A percentile compares a stretch with the other conserved stretches of the same genome.
phyloP scores from a whole-genome alignment of 371 early-diverging fungal genomes.

The Mucor indicus region DNA sequence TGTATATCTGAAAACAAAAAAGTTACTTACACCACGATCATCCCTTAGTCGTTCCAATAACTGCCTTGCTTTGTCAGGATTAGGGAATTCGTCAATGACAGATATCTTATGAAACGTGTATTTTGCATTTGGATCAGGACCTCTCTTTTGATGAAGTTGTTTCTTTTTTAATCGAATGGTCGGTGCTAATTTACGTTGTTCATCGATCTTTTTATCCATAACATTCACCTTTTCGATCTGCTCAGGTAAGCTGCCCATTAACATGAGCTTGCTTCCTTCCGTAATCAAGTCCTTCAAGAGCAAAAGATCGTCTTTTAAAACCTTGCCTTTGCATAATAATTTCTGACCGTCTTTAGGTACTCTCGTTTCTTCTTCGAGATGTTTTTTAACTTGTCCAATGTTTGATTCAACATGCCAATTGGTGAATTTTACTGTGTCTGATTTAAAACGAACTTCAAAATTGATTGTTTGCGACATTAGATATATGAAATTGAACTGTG shows the following conservation, averaged over 20 bases:
- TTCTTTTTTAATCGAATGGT: slow-evolving; percentile 3
- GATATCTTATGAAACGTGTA: slow-evolving; percentile 71
- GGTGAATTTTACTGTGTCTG: slow-evolving; percentile 17
- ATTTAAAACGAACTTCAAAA: slow-evolving; percentile 48
- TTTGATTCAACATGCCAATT: slow-evolving; percentile 29
- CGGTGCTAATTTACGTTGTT: slow-evolving; percentile 9
- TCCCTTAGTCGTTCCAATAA: slow-evolving; percentile 67
- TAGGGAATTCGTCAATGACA: slow-evolving; percentile 61
- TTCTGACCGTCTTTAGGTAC: slow-evolving; percentile 45
- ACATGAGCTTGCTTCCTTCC: slow-evolving; percentile 42
- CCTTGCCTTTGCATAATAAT: slow-evolving; percentile 50
- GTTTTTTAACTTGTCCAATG: slow-evolving; percentile 28
- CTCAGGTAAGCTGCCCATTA: slow-evolving; percentile 52
- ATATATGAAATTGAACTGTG: neutral
- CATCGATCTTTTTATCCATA: slow-evolving; percentile 29
- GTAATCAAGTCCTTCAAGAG: slow-evolving; percentile 16
- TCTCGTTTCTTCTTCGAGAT: slow-evolving; percentile 33
- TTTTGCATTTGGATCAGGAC: slow-evolving; percentile 26
- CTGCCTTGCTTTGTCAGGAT: slow-evolving; percentile 58
- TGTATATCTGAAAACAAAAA: neutral
- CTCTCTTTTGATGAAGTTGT: neutral
- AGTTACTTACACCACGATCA: slow-evolving; percentile 59
- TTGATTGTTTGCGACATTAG: slow-evolving; percentile 1
- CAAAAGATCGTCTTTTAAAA: slow-evolving; percentile 22
- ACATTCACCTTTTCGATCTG: slow-evolving; percentile 42